Percentiles rank a stretch among this genome's conserved stretches.
These are phyloP conservation scores for Neurospora africana DNA, from an alignment of 495 filamentous ascomycete species.

Conservation along the genomic window DNA sequence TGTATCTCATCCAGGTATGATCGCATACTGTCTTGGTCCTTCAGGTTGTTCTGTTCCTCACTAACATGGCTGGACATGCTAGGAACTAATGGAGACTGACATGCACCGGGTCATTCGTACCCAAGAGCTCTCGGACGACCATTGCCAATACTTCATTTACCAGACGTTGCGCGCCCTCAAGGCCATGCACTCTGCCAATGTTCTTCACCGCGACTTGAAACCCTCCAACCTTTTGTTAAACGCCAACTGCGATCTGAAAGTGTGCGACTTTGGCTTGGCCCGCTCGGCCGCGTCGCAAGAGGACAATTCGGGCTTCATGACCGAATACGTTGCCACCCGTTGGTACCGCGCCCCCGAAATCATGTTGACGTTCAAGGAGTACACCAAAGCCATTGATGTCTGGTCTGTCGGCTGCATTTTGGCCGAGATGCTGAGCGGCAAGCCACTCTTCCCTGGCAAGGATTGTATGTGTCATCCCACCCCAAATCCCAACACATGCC, in stretches of 20 bases:
- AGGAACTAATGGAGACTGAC: constrained; percentile 99
- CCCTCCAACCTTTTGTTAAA: constrained; percentile 95
- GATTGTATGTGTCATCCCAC: constrained; percentile 62
- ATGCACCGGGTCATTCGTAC: constrained; percentile 99
- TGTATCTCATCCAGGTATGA: constrained; percentile 93
- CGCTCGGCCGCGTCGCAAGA: constrained; percentile 87
- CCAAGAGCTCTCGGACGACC: constrained; percentile 95
- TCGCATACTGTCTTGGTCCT: background rate
- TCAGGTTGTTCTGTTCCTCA: background rate
- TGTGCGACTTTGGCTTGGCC: constrained; percentile 95
- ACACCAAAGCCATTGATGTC: constrained; percentile 99
- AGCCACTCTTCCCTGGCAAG: constrained; percentile 97
- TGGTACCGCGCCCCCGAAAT: constrained; percentile 99
- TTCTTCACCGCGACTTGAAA: constrained; percentile 94
- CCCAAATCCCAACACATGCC: background rate
- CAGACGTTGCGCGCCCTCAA: constrained; percentile 96
- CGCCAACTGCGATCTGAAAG: constrained; percentile 98
- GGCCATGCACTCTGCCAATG: constrained; percentile 98
- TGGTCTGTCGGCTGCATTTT: constrained; percentile 99
- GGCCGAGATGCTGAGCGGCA: constrained; percentile 99
- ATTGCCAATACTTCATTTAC: constrained; percentile 99
- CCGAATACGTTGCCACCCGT: constrained; percentile 97
- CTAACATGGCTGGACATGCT: background rate
- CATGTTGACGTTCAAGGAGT: constrained; percentile 99
- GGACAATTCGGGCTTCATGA: constrained; percentile 99